These are phyloP conservation scores for Orobanche coerulescens DNA, from an alignment of 257 asterid species.

Conservation along the genomic window DNA sequence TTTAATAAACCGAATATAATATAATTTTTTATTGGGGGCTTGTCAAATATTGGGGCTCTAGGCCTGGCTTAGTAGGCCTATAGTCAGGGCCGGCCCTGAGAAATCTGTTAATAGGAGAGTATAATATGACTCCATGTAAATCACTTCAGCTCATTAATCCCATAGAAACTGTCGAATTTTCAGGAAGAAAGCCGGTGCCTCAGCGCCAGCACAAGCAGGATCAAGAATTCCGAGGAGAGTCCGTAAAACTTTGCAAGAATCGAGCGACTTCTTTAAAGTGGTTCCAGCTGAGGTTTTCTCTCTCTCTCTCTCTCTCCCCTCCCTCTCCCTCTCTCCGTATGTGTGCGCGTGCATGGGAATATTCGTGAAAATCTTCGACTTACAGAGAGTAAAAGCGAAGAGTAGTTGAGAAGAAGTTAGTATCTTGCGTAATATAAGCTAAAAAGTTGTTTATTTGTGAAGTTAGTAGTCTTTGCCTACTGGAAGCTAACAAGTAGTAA, in stretches of 20 bases:
- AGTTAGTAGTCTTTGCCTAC: background rate
- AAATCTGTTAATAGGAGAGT: background rate
- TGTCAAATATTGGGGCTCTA: no score
- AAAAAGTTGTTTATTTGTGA: background rate
- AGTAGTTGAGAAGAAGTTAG: no score
- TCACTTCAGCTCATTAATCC: background rate
- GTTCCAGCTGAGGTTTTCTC: slow-evolving; percentile 46
- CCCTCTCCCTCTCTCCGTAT: no score
- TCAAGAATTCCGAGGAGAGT: slow-evolving; percentile 48
- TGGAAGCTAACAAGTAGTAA: no score
- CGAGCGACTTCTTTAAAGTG: slow-evolving; percentile 35
- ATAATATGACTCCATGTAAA: background rate
- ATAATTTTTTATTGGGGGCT: no score
- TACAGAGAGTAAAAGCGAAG: no score
- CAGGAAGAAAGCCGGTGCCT: slow-evolving; percentile 51
- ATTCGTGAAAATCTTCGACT: no score
- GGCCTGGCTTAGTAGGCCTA: no score
- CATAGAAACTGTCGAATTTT: slow-evolving; percentile 3
- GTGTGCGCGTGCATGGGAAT: background rate
- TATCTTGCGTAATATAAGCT: no score
- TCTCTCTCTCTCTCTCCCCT: slow-evolving; percentile 1
- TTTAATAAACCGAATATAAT: no score
- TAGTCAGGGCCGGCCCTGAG: no score
- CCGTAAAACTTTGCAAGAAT: slow-evolving; percentile 46
- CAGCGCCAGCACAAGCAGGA: slow-evolving; percentile 31